Evolutionary conservation across 345 rosid species (phyloP).

Genomic region (Boechera retrofracta): DNA sequence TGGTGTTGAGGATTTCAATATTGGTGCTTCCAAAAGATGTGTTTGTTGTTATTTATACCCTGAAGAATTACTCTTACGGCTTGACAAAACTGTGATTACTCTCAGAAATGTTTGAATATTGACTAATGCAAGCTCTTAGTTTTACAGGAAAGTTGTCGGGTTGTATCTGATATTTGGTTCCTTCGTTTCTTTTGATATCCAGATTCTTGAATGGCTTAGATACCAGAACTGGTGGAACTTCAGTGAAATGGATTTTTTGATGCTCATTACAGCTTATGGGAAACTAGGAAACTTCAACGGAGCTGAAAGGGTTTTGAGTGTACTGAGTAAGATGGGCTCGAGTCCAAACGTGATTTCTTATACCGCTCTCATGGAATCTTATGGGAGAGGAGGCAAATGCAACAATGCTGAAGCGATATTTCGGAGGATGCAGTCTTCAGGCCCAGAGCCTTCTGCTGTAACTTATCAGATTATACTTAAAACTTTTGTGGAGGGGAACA

Average conservation of each 20-base stretch:
- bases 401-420: slow-evolving; percentile 94
- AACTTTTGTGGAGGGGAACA: slow-evolving; percentile 81
- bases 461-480: slow-evolving; percentile 92
- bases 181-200: slow-evolving; percentile 32
- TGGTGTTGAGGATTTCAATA: neutral
- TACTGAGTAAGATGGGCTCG: slow-evolving; percentile 74
- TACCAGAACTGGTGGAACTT: slow-evolving; percentile 89
- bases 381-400: slow-evolving; percentile 85
- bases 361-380: slow-evolving; percentile 96
- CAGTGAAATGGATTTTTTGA: slow-evolving; percentile 80
- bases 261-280: slow-evolving; percentile 93
- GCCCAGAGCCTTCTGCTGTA: slow-evolving; percentile 92
- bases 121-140: neutral
- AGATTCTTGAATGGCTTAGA: slow-evolving; percentile 96
- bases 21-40: slow-evolving; percentile 1
- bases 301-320: slow-evolving; percentile 76
- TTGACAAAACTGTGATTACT: neutral
- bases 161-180: slow-evolving; percentile 23
- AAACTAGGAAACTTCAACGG: slow-evolving; percentile 84
- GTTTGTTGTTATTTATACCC: slow-evolving; percentile 12
- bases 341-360: slow-evolving; percentile 76
- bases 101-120: slow-evolving; percentile 8
- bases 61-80: neutral
- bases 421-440: slow-evolving; percentile 87
- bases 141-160: neutral